These are phyloP conservation scores for Lachnellula willkommii DNA, from an alignment of 2,329 filamentous ascomycete species.

Conservation along the genomic window DNA sequence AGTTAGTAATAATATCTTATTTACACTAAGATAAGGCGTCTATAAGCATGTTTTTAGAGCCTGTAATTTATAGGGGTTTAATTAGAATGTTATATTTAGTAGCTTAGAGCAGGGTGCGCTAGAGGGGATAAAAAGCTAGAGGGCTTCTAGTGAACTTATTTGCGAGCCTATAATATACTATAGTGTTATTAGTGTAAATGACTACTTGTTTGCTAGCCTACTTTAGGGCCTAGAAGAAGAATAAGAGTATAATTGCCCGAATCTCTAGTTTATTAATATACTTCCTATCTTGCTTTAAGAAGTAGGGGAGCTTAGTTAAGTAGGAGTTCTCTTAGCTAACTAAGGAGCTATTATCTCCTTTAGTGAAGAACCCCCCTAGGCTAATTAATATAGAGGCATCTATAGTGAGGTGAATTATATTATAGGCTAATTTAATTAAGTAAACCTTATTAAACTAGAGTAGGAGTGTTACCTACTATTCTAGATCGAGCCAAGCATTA, in stretches of 20 bases:
- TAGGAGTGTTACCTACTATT: no score
- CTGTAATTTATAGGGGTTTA: neutral
- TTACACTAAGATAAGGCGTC: neutral
- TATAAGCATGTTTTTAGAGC: neutral
- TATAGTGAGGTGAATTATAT: no score
- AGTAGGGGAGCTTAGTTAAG: neutral
- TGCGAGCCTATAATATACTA: neutral
- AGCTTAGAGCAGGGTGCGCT: no score
- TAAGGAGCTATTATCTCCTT: no score
- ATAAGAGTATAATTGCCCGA: neutral
- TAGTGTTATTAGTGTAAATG: neutral
- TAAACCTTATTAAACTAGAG: no score
- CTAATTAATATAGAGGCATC: no score
- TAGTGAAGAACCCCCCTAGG: no score
- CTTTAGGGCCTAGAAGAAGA: neutral
- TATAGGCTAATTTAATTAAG: no score
- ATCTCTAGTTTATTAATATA: neutral
- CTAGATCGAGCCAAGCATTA: neutral
- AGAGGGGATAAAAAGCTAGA: no score
- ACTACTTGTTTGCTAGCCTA: neutral
- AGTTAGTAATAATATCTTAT: neutral
- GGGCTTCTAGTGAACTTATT: neutral
- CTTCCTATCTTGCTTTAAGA: neutral
- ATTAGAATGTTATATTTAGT: neutral
- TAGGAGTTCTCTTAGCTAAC: no score